A percentile compares a stretch with the other conserved stretches of the same genome.
Evolutionary conservation across 768 basidiomycete genomes (phyloP).

Genomic region (Lyophyllum shimeji): DNA sequence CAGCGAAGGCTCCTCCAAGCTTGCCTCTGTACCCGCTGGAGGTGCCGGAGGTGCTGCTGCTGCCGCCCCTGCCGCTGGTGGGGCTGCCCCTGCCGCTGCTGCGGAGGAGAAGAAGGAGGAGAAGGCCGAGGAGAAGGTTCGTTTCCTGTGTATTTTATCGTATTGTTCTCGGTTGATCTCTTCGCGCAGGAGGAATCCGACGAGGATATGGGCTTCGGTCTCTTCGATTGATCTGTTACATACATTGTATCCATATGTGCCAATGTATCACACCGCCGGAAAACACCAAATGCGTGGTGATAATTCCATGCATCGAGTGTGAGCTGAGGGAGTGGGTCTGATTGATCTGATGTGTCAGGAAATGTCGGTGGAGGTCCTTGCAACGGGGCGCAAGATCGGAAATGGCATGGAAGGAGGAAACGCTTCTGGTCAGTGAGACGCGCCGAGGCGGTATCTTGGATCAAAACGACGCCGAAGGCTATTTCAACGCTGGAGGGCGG

Average conservation of each 20-base stretch:
- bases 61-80: conserved; percentile 51
- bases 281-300: neutral
- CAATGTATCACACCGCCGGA: conserved; percentile 3
- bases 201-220: conserved; percentile 99
- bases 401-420: neutral
- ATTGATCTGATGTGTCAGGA: neutral
- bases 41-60: conserved; percentile 70
- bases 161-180: conserved; percentile 2
- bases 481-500: neutral
- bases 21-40: conserved; percentile 96
- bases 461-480: neutral
- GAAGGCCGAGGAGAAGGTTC: conserved; percentile 87
- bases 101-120: conserved; percentile 84
- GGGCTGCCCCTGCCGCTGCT: conserved; percentile 54
- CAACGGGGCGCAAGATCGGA: neutral
- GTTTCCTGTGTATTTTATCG: conserved; percentile 25
- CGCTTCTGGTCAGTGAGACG: neutral
- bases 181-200: conserved; percentile 80
- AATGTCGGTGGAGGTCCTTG: neutral
- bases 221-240: conserved; percentile 73
- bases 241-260: conserved; percentile 11
- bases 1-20: conserved; percentile 87
- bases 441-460: too few species aligned
- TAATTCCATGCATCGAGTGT: neutral
- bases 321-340: neutral